Conservation (phyloP, 495 filamentous ascomycete genomes). For the Xylaria bambusicola region DNA sequence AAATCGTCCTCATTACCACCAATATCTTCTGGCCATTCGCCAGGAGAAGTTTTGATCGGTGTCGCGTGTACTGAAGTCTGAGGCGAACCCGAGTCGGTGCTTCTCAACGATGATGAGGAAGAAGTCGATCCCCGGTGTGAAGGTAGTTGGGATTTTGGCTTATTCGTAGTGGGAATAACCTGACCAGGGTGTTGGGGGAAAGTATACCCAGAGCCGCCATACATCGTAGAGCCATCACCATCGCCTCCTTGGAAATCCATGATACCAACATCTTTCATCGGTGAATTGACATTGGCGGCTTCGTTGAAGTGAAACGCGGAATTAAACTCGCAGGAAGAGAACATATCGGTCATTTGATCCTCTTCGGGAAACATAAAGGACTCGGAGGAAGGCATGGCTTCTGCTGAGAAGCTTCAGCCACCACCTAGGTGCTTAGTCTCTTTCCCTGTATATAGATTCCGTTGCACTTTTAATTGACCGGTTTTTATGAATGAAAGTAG, state of each 20-base stretch:
- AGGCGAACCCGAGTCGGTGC: conserved; percentile 25
- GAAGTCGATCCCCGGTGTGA: conserved; percentile 34
- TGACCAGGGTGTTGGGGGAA: background rate
- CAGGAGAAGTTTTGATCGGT: conserved; percentile 11
- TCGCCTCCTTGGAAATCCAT: background rate
- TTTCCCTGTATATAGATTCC: too few relatives aligned
- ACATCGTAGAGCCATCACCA: background rate
- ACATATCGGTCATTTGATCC: conserved; percentile 22
- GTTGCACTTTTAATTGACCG: too few relatives aligned
- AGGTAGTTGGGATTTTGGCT: conserved; percentile 7
- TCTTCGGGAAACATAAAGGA: conserved; percentile 21
- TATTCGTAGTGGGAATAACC: background rate
- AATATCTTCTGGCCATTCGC: conserved; percentile 15
- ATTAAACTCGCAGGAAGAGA: conserved; percentile 13
- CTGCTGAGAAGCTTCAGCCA: background rate
- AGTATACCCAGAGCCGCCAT: background rate
- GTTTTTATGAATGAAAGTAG: too few relatives aligned
- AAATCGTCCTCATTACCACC: conserved; percentile 14
- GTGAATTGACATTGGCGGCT: conserved; percentile 11
- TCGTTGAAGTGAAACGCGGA: conserved; percentile 26
- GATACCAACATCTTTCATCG: conserved; percentile 1
- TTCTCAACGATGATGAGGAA: conserved; percentile 28
- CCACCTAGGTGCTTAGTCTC: background rate
- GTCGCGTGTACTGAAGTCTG: conserved; percentile 28
- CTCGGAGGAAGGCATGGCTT: conserved; percentile 25